Evolutionary conservation across 2,329 filamentous ascomycete species (phyloP), one percentile per base, ranked within the genome.

Genomic region (Pleomassaria siparia): DNA sequence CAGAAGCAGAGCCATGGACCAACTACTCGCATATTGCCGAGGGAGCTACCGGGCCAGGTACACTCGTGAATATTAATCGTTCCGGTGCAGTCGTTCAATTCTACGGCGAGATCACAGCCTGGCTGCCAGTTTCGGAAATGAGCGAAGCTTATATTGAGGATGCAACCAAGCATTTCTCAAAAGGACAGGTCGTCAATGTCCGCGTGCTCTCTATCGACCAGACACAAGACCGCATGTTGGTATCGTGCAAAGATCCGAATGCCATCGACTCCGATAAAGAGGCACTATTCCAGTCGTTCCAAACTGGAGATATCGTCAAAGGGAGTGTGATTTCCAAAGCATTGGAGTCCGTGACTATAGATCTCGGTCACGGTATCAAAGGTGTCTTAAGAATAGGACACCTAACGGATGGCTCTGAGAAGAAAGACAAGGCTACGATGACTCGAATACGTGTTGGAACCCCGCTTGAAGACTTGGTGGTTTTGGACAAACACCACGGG

Each of bases 121-220:
- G 95, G 75, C 79, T 99, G 45, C 94, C 94, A 2, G 86, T 95
- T 0, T 89, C 89, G 1, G 92, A 99, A 72, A 99, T 99, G 94
- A 97, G 94, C 67, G 94, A 99, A 69, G 91, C 91, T 10, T 96
- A 87, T 65, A 96, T 99, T 62, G 83, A 87, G 57, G 88, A 96
- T 63, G 91, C 94, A 4, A 83, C 82, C 37, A 85, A 95, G 63
- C 91, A 97, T 72, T 99, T 99, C 76, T 85, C 87, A 28, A 74
- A 85, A 35, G 95, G 94, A 0, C 94, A 99, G 69, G 92, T 95
- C 1, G 87, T 99, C 56, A 95, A 84, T 62, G 88, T 96, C 16
- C 89, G 92, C 62, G 84, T 95, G n/a, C 72, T 96, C 26, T 88
- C 86, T 41, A 84, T n/a, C 41, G 85, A 95, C 58, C 76, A 84